These are phyloP conservation scores for Coniella vitis DNA, from an alignment of 2,329 filamentous ascomycete genomes.

Conservation along the genomic window DNA sequence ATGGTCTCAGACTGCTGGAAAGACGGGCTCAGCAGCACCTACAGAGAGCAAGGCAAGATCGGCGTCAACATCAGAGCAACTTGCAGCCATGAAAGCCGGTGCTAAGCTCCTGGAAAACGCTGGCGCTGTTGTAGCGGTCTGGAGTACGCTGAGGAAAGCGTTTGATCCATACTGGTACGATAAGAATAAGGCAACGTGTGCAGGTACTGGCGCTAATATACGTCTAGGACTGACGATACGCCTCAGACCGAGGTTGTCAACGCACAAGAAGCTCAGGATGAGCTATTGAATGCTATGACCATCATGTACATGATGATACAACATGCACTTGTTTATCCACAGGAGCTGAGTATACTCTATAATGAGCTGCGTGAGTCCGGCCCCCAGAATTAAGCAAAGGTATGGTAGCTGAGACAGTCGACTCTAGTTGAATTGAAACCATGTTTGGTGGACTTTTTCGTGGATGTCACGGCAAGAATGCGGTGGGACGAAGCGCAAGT, in stretches of 20 bases:
- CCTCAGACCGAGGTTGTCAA: slow-evolving; percentile 31
- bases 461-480: slow-evolving; percentile 60
- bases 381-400: neutral
- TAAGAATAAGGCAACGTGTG: neutral
- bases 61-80: slow-evolving; percentile 48
- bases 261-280: slow-evolving; percentile 49
- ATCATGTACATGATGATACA: slow-evolving; percentile 57
- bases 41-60: slow-evolving; percentile 36
- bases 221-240: slow-evolving; percentile 39
- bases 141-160: slow-evolving; percentile 40
- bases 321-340: slow-evolving; percentile 44
- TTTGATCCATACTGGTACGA: slow-evolving; percentile 48
- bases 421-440: slow-evolving; percentile 52
- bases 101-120: slow-evolving; percentile 44
- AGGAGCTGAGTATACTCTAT: slow-evolving; percentile 39
- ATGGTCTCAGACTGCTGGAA: slow-evolving; percentile 59
- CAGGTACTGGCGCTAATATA: neutral
- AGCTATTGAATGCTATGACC: slow-evolving; percentile 56
- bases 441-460: slow-evolving; percentile 63
- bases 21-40: slow-evolving; percentile 27
- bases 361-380: slow-evolving; percentile 43
- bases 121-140: slow-evolving; percentile 44
- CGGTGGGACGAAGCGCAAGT: slow-evolving; percentile 64
- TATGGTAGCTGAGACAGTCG: slow-evolving; percentile 18
- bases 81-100: slow-evolving; percentile 52